Conservation (phyloP, 75 land plant genomes). For the Cupressus sempervirens region DNA sequence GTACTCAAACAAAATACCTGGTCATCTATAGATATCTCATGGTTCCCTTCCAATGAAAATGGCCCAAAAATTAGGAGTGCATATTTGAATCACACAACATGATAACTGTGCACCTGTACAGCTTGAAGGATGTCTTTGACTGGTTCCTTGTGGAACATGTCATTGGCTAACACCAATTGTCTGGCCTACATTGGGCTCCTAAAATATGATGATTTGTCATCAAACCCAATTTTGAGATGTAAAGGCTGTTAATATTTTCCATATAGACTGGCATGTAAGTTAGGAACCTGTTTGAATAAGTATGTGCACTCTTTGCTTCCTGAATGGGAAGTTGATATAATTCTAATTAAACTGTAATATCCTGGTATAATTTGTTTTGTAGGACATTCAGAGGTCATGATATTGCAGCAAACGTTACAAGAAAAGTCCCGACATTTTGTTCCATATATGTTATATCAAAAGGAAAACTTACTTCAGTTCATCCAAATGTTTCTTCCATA, state of each 20-base stretch:
- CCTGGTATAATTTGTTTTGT: slow-evolving; percentile 7
- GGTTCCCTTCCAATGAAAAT: not conserved
- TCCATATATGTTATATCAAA: slow-evolving; percentile 46
- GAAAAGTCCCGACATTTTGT: slow-evolving; percentile 42
- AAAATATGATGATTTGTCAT: not conserved
- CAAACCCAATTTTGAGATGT: not conserved
- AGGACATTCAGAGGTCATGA: slow-evolving; percentile 43
- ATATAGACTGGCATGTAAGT: not conserved
- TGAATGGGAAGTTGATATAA: not conserved
- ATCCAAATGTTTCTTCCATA: not conserved
- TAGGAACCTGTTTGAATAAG: not conserved
- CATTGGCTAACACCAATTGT: not conserved
- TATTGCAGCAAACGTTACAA: slow-evolving; percentile 27
- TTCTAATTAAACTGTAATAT: not conserved
- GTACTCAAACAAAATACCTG: not conserved
- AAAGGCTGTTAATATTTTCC: not conserved
- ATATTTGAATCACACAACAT: not conserved
- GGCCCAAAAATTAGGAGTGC: not conserved
- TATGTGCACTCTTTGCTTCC: not conserved
- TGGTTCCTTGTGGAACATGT: not conserved
- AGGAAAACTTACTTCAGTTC: slow-evolving; percentile 28
- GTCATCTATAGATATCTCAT: slow-evolving; percentile 1
- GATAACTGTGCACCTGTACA: not conserved
- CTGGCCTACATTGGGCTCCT: not conserved
- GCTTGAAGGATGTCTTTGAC: not conserved